These are phyloP conservation scores for Neoascochyta sp. DNA, from an alignment of 2,329 filamentous ascomycete genomes.

Conservation along the genomic window DNA sequence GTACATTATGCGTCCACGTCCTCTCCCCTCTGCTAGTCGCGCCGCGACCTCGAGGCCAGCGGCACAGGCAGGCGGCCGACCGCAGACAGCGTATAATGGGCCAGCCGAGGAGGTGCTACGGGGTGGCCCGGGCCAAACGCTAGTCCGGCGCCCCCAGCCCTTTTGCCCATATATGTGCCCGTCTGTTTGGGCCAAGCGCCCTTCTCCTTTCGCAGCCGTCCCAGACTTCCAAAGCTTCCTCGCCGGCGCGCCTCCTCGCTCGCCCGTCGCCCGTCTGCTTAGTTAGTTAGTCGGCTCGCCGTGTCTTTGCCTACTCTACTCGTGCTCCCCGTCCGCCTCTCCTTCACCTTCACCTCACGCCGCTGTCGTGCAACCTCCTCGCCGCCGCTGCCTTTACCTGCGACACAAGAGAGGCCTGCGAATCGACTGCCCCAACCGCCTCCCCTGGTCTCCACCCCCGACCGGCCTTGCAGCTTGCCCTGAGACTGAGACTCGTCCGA, in stretches of 20 bases:
- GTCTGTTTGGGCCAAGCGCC: slow-evolving; percentile 7
- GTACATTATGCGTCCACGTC: too few relatives aligned
- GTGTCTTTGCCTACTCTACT: too few relatives aligned
- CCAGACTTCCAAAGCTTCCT: slow-evolving; percentile 10
- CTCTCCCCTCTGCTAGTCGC: background rate
- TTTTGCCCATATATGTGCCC: slow-evolving; percentile 13
- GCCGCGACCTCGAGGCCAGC: slow-evolving; percentile 1
- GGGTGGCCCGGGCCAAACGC: slow-evolving; percentile 14
- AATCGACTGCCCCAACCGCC: slow-evolving; percentile 16
- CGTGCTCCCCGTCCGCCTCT: too few relatives aligned
- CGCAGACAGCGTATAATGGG: slow-evolving; percentile 14
- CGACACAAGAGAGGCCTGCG: slow-evolving; percentile 16
- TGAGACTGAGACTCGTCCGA: slow-evolving; percentile 17
- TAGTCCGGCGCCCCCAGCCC: slow-evolving; percentile 16
- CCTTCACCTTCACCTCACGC: slow-evolving; percentile 1
- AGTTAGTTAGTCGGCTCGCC: too few relatives aligned
- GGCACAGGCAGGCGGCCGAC: slow-evolving; percentile 1
- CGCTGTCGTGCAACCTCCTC: slow-evolving; percentile 25
- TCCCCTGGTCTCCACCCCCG: slow-evolving; percentile 20
- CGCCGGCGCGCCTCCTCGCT: slow-evolving; percentile 1
- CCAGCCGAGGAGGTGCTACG: slow-evolving; percentile 13
- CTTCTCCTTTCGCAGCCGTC: slow-evolving; percentile 13
- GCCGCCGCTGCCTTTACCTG: slow-evolving; percentile 22
- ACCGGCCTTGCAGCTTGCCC: slow-evolving; percentile 27
- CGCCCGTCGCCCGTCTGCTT: background rate